Percentiles rank a stretch among this genome's conserved stretches.
Evolutionary conservation across 345 rosid species (phyloP).

Genomic region (Brassica juncea): DNA sequence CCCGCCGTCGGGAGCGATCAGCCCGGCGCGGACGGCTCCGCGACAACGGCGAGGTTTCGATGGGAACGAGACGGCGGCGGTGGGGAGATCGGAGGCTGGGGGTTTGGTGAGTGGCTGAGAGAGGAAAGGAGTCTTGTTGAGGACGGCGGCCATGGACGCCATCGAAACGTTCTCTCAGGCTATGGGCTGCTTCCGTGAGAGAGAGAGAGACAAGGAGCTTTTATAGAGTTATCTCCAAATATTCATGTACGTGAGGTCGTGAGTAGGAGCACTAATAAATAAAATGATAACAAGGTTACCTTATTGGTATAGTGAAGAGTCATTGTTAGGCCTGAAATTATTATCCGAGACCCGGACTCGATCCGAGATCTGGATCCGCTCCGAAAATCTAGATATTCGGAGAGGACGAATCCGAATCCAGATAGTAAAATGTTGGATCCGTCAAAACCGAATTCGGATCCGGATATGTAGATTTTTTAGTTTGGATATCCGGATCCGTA

Average conservation of each 20-base stretch:
- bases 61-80: slow-evolving; percentile 43
- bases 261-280: too few species aligned
- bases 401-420: too few species aligned
- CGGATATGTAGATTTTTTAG: too few species aligned
- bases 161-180: slow-evolving; percentile 35
- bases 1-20: slow-evolving; percentile 94
- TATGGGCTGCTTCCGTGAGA: slow-evolving; percentile 20
- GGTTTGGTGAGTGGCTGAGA: slow-evolving; percentile 51
- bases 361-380: too few species aligned
- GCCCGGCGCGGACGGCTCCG: slow-evolving; percentile 43
- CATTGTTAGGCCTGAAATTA: background rate
- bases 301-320: background rate
- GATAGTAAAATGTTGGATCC: too few species aligned
- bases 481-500: too few species aligned
- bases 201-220: background rate
- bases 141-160: slow-evolving; percentile 64
- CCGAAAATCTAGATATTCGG: too few species aligned
- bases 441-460: too few species aligned
- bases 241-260: background rate
- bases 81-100: slow-evolving; percentile 41
- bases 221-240: background rate
- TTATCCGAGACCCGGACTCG: too few species aligned
- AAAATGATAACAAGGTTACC: background rate
- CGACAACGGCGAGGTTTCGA: slow-evolving; percentile 26
- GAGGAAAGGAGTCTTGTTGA: slow-evolving; percentile 42